Evolutionary conservation across 805 yeast genomes (phyloP).

Genomic region (Starmerella tilneyi): DNA sequence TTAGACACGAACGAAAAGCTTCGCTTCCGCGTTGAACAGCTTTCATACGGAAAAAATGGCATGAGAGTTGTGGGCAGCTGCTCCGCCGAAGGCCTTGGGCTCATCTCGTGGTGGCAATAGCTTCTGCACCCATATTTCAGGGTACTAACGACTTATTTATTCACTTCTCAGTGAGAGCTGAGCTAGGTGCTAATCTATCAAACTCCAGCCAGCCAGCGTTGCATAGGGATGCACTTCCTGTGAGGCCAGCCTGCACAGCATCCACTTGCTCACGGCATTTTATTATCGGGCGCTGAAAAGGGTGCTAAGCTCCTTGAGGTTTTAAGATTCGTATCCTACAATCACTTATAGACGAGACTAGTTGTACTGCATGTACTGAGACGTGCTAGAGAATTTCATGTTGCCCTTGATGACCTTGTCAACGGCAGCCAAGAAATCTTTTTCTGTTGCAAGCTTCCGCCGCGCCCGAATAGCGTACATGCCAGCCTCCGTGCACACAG

Average conservation of each 20-base stretch:
- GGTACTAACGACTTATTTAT: no score
- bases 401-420: constrained; percentile 98
- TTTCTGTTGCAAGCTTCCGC: constrained; percentile 95
- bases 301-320: no score
- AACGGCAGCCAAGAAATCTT: constrained; percentile 94
- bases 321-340: no score
- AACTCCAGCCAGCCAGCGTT: no score
- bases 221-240: no score
- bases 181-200: no score
- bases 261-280: no score
- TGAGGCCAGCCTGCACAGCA: no score
- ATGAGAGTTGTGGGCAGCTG: constrained; percentile 82
- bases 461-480: constrained; percentile 99
- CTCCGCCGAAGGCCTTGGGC: constrained; percentile 94
- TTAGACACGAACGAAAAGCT: constrained; percentile 86
- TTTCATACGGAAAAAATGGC: constrained; percentile 64
- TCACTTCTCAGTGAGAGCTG: no score
- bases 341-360: constrained; percentile 32
- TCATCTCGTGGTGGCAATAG: constrained; percentile 79
- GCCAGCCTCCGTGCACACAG: constrained; percentile 99
- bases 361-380: constrained; percentile 97
- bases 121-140: no score
- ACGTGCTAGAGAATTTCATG: constrained; percentile 92
- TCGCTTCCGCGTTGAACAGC: constrained; percentile 83
- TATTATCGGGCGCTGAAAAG: no score